Percentiles rank a stretch among this genome's conserved stretches.
Conservation (phyloP, 139 green algal genomes). For the Edaphochlamys debaryana region DNA sequence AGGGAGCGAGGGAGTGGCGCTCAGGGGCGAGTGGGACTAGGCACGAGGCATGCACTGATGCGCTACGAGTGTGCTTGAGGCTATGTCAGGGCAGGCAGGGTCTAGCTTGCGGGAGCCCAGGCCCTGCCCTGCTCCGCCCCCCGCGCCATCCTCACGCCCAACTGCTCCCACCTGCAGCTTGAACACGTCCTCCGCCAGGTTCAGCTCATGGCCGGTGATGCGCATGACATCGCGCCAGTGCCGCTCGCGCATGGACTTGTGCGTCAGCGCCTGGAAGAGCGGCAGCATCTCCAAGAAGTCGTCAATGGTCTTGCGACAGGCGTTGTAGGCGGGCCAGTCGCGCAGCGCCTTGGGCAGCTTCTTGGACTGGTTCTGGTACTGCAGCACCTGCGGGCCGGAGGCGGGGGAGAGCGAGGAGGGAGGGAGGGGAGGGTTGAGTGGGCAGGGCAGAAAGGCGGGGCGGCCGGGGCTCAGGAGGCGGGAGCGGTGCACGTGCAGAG, state of each 20-base stretch:
- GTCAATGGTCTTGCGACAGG: slow-evolving; percentile 89
- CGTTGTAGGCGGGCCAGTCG: slow-evolving; percentile 91
- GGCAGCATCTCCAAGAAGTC: slow-evolving; percentile 92
- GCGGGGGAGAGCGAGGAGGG: not conserved
- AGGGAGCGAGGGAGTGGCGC: not conserved
- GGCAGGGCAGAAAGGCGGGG: not conserved
- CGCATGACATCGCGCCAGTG: slow-evolving; percentile 90
- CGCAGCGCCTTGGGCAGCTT: slow-evolving; percentile 91
- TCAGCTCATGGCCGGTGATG: slow-evolving; percentile 80
- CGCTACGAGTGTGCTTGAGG: too few relatives aligned
- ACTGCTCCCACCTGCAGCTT: slow-evolving; percentile 68
- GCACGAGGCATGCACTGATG: too few relatives aligned
- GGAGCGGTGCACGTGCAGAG: too few relatives aligned
- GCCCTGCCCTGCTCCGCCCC: not conserved
- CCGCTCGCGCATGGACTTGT: slow-evolving; percentile 78
- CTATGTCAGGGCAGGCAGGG: too few relatives aligned
- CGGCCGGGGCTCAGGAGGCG: too few relatives aligned
- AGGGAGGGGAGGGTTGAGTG: too few relatives aligned
- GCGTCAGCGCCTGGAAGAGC: slow-evolving; percentile 83
- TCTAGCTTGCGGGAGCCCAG: too few relatives aligned
- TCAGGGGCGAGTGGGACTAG: too few relatives aligned
- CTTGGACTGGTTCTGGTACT: slow-evolving; percentile 83
- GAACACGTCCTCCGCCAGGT: slow-evolving; percentile 89
- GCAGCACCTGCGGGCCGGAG: slow-evolving; percentile 29
- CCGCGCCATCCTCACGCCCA: not conserved